Evolutionary conservation across 2,329 filamentous ascomycete species (phyloP).

Genomic region (Colletotrichum agaves): DNA sequence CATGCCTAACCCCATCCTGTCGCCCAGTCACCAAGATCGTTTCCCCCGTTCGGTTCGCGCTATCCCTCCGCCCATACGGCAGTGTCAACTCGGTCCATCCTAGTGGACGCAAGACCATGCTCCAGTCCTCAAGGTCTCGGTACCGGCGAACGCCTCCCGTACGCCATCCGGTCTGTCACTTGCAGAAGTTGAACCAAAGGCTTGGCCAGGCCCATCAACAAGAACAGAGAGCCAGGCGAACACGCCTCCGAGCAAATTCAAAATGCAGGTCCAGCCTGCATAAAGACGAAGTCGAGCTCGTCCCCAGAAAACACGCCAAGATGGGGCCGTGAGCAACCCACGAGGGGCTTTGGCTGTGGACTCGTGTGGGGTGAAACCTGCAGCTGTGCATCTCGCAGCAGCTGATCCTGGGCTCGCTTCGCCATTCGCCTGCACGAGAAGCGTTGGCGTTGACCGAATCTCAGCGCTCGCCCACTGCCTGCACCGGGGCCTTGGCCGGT

Average conservation of each 20-base stretch:
- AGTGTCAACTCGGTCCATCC: neutral
- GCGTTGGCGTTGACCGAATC: neutral
- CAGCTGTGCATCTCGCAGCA: slow-evolving; percentile 15
- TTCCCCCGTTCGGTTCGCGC: slow-evolving; percentile 4
- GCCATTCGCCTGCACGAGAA: slow-evolving; percentile 1
- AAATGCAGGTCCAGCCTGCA: neutral
- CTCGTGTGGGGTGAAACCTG: slow-evolving; percentile 8
- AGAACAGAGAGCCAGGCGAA: neutral
- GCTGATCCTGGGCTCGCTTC: slow-evolving; percentile 30
- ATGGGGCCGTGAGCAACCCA: neutral
- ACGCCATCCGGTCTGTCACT: slow-evolving; percentile 2
- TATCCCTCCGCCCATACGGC: slow-evolving; percentile 12
- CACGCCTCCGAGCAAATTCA: neutral
- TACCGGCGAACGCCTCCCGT: slow-evolving; percentile 1
- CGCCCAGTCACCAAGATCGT: neutral
- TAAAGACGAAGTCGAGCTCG: neutral
- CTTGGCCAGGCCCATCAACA: neutral
- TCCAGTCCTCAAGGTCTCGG: neutral
- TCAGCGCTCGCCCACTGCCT: neutral
- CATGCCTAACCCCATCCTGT: slow-evolving; percentile 5
- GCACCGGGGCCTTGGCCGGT: slow-evolving; percentile 2
- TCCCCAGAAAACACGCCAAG: neutral
- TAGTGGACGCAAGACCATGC: neutral
- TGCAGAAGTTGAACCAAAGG: neutral
- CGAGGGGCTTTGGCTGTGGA: slow-evolving; percentile 14